These are phyloP conservation scores for Eleusine indica DNA, from an alignment of 176 grass and related monocot genomes.

Conservation along the genomic window DNA sequence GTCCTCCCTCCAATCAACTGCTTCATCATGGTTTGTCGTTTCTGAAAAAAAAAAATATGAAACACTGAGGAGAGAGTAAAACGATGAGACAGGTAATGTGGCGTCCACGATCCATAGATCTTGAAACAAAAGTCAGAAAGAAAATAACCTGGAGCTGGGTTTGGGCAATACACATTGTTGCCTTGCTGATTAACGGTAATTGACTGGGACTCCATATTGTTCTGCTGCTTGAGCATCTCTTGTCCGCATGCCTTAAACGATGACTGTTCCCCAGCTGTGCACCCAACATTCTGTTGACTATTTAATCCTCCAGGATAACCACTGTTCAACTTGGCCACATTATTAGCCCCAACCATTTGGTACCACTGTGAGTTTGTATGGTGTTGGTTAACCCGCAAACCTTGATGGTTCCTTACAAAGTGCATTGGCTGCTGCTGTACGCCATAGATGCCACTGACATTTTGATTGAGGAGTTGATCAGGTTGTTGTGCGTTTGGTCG, in stretches of 20 bases:
- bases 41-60: conserved; percentile 6
- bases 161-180: background rate
- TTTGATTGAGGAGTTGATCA: background rate
- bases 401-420: background rate
- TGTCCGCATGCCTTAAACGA: background rate
- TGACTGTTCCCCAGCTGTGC: background rate
- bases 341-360: conserved; percentile 2
- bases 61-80: background rate
- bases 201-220: background rate
- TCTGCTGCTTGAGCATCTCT: background rate
- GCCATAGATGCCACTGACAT: background rate
- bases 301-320: conserved; percentile 5
- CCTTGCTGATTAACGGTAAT: background rate
- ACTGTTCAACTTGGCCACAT: background rate
- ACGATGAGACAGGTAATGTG: background rate
- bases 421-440: background rate
- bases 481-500: background rate
- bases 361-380: background rate
- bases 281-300: conserved; percentile 21
- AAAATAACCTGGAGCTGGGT: conserved; percentile 17
- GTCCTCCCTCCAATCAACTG: conserved; percentile 28
- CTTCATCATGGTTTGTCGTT: background rate
- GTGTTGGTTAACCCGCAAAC: conserved; percentile 7
- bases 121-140: background rate
- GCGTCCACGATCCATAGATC: background rate